Base-by-base conservation (phyloP, 345 rosid species). In the Abelmoschus esculentus region DNA sequence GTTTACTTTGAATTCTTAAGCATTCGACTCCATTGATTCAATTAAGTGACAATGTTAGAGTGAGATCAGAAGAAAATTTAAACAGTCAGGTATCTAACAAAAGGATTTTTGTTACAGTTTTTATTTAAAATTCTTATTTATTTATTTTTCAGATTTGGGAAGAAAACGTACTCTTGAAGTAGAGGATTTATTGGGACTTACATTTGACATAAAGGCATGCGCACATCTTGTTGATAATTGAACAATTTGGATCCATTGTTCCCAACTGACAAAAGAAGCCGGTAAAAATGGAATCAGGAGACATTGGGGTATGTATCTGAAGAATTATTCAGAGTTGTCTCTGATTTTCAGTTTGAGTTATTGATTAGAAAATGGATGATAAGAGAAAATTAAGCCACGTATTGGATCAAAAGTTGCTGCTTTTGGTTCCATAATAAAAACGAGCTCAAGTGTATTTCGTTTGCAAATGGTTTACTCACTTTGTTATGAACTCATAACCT, bases 221-320 rank as follows among this genome's bases (percentile, higher is more conserved):
- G 8, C 49, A 66, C 76, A 74, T 66, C 77, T 62, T 69, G 74
- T 52, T 64, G 42, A 38, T 38, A 38, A 38, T 7, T 7, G 9
- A 38, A 38, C 54, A 58, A 38, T 69, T 49, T 54, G 62, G 19
- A 67, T 70, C 73, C 61, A 32, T 38, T 58, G 58, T 72, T 79
- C 42, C 14, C 60, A 52, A 79, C 73, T 32, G 46, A 31, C 17
- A 42, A 66, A 70, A 59, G 71, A 46, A 77, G 79, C 14, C 7
- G 66, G 57, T 55, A 57, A 65, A 73, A 46, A 90, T 88, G 95
- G 95, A 90, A 78, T 86, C 90, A 9, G 88, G 86, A 59, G 92
- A 85, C 80, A 77, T 82, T 53, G 87, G 80, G 90, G 93, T 86
- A 76, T 56, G 55, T 42, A 44, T 52, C 3, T 36, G 11, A 13